Evolutionary conservation across 1,139 yeast species (phyloP).

Genomic region (Suhomyces yuchorum): DNA sequence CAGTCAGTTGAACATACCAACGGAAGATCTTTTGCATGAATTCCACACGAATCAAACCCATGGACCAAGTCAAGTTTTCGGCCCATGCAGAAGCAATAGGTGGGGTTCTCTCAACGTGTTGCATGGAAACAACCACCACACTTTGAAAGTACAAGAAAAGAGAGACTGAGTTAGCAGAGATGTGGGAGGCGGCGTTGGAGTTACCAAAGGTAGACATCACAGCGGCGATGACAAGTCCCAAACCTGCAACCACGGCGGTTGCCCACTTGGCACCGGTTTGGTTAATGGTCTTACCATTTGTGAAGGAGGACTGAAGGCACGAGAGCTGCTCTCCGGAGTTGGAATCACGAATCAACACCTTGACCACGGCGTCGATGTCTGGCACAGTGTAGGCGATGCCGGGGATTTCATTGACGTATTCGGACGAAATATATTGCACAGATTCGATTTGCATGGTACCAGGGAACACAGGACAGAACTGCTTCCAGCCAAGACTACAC

Average conservation of each 20-base stretch:
- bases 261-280: conserved; percentile 85
- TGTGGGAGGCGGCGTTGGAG: conserved; percentile 76
- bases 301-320: conserved; percentile 68
- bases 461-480: conserved; percentile 76
- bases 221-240: conserved; percentile 72
- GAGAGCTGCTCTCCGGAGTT: conserved; percentile 50
- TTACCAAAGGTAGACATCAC: conserved; percentile 71
- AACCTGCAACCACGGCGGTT: conserved; percentile 76
- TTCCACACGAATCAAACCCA: conserved; percentile 69
- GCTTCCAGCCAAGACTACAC: conserved; percentile 70
- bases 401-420: conserved; percentile 56
- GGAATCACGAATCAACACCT: conserved; percentile 46
- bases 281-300: conserved; percentile 73
- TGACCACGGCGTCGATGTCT: conserved; percentile 74
- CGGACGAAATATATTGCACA: conserved; percentile 53
- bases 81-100: conserved; percentile 84
- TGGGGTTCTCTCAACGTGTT: conserved; percentile 70
- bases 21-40: conserved; percentile 79
- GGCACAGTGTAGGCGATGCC: conserved; percentile 76
- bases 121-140: conserved; percentile 73
- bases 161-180: conserved; percentile 74
- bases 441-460: conserved; percentile 71
- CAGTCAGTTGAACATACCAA: conserved; percentile 81
- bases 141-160: conserved; percentile 76
- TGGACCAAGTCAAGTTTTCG: conserved; percentile 81